phyloP scores from a whole-genome alignment of 306 rosid genomes.

The Ammopiptanthus mongolicus region DNA sequence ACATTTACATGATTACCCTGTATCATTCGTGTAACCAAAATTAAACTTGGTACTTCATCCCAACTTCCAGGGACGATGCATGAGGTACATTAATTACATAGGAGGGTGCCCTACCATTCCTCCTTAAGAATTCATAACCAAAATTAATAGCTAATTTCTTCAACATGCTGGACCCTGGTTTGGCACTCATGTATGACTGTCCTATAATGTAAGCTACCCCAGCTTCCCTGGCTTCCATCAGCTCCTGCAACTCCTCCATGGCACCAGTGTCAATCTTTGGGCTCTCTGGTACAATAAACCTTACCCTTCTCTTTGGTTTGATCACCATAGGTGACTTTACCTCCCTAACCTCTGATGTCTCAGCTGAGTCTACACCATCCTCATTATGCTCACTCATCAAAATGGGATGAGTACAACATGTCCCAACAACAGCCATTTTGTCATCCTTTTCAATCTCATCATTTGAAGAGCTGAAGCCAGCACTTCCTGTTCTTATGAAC shows the following conservation, averaged over 20 bases:
- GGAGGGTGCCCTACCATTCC: slow-evolving; percentile 64
- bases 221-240: slow-evolving; percentile 78
- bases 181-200: slow-evolving; percentile 70
- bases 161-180: slow-evolving; percentile 62
- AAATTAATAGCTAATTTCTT: slow-evolving; percentile 59
- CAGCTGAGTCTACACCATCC: slow-evolving; percentile 18
- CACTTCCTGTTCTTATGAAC: slow-evolving; percentile 53
- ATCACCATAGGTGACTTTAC: slow-evolving; percentile 47
- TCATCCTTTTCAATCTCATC: slow-evolving; percentile 39
- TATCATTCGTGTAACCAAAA: slow-evolving; percentile 8
- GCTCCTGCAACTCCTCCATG: slow-evolving; percentile 61
- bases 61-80: slow-evolving; percentile 82
- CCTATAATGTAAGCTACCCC: slow-evolving; percentile 87
- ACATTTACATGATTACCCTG: slow-evolving; percentile 38
- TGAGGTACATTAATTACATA: slow-evolving; percentile 55
- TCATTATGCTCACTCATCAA: slow-evolving; percentile 27
- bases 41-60: slow-evolving; percentile 76
- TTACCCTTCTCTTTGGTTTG: slow-evolving; percentile 68
- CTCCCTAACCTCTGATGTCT: slow-evolving; percentile 44
- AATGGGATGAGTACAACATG: slow-evolving; percentile 50
- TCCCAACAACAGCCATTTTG: slow-evolving; percentile 65
- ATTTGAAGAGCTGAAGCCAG: background rate
- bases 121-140: slow-evolving; percentile 79
- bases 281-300: slow-evolving; percentile 73
- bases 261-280: slow-evolving; percentile 45